Conservation (phyloP, 345 rosid species). For the Geranium brycei region DNA sequence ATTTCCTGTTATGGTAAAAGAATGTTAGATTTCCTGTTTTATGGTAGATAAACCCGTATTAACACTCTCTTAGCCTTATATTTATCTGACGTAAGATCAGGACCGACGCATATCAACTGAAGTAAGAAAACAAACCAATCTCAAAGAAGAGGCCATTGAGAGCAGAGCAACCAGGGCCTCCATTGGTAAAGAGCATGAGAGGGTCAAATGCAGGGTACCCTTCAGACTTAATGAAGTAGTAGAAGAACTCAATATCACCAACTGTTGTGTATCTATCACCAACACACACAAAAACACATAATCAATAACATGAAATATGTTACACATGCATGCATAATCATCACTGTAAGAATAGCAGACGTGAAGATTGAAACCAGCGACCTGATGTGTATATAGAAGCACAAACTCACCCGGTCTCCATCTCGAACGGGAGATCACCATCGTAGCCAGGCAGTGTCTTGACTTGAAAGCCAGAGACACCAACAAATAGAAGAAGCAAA, state of each 20-base stretch:
- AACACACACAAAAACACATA: not conserved
- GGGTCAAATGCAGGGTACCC: conserved; percentile 24
- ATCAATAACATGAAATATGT: not conserved
- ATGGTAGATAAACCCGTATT: no score
- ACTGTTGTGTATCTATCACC: conserved; percentile 19
- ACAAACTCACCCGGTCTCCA: conserved; percentile 17
- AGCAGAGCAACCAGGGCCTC: conserved; percentile 39
- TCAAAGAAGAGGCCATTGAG: conserved; percentile 20
- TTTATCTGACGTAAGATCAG: no score
- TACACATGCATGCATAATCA: no score
- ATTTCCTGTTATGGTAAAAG: no score
- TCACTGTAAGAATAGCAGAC: no score
- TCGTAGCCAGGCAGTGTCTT: conserved; percentile 16
- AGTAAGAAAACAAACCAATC: conserved; percentile 11
- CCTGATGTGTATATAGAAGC: not conserved
- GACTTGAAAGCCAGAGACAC: not conserved
- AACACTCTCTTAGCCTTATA: no score
- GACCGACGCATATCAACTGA: not conserved
- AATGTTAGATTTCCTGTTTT: no score
- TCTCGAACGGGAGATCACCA: conserved; percentile 15
- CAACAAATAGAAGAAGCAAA: not conserved
- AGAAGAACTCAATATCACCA: conserved; percentile 17
- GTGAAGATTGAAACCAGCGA: no score
- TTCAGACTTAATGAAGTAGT: conserved; percentile 24
- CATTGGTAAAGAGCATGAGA: conserved; percentile 24